These are phyloP conservation scores for Erysimum cheiri DNA, from an alignment of 441 rosid genomes.

Conservation along the genomic window DNA sequence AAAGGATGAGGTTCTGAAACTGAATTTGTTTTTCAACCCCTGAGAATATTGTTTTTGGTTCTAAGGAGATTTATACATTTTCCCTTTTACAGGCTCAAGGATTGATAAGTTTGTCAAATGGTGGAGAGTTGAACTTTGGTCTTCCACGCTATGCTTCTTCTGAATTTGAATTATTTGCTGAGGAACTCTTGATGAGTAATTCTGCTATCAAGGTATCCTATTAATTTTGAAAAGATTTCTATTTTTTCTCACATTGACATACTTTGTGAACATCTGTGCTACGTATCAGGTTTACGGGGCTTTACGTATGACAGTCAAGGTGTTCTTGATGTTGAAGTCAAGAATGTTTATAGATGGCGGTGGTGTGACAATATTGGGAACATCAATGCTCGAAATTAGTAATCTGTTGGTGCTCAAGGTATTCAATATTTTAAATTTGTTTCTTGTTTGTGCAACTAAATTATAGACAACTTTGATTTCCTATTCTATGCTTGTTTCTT, in stretches of 20 bases:
- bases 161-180: constrained; percentile 92
- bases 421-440: constrained; percentile 19
- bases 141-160: constrained; percentile 80
- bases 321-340: constrained; percentile 92
- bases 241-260: constrained; percentile 4
- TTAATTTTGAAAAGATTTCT: constrained; percentile 15
- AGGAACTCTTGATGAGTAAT: constrained; percentile 89
- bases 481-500: constrained; percentile 4
- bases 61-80: background rate
- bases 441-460: constrained; percentile 30
- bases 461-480: constrained; percentile 17
- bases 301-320: constrained; percentile 87
- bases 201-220: constrained; percentile 67
- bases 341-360: constrained; percentile 84
- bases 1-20: background rate
- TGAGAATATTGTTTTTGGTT: constrained; percentile 1
- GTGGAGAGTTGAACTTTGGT: constrained; percentile 83
- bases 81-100: constrained; percentile 65
- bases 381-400: constrained; percentile 88
- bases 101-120: constrained; percentile 64
- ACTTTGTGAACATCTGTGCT: constrained; percentile 25
- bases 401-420: constrained; percentile 93
- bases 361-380: constrained; percentile 70
- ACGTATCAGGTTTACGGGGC: constrained; percentile 80
- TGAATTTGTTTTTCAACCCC: background rate